Conservation (phyloP, 768 basidiomycete genomes). For the Krasilnikovozyma curviuscula region DNA sequence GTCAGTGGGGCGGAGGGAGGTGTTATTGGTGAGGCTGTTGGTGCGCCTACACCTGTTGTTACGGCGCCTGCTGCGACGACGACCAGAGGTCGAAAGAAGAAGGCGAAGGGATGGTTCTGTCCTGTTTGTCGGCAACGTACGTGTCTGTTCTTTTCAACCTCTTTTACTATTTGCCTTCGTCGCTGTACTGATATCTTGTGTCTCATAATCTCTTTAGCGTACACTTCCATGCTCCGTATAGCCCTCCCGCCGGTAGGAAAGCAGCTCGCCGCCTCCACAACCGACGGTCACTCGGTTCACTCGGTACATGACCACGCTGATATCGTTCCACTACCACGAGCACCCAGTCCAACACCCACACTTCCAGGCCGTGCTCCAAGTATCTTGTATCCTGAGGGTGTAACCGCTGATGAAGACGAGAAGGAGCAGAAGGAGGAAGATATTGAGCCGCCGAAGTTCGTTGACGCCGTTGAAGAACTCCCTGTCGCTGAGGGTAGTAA, state of each 20-base stretch:
- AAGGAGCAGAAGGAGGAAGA: conserved; percentile 17
- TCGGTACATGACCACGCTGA: conserved; percentile 19
- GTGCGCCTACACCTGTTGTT: conserved; percentile 23
- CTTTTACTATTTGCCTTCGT: not conserved
- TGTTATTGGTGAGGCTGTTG: conserved; percentile 13
- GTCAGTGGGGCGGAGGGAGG: conserved; percentile 20
- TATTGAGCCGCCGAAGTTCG: no score
- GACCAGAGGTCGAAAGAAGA: conserved; percentile 43
- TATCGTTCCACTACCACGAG: conserved; percentile 8
- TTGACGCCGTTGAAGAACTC: no score
- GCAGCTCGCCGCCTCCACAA: conserved; percentile 10
- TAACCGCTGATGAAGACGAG: conserved; percentile 13
- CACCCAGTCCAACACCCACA: conserved; percentile 18
- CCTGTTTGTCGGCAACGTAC: conserved; percentile 88
- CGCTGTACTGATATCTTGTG: not conserved
- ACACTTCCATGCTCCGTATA: conserved; percentile 68
- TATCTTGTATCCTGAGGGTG: conserved; percentile 23
- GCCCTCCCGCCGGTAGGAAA: conserved; percentile 31
- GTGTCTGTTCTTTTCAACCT: not conserved
- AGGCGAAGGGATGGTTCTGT: conserved; percentile 94
- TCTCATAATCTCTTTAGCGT: conserved; percentile 38
- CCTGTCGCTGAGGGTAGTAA: no score
- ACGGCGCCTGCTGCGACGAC: conserved; percentile 14
- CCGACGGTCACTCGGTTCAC: conserved; percentile 14
- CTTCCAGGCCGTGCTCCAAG: conserved; percentile 26